A percentile compares a stretch with the other conserved stretches of the same genome.
Evolutionary conservation across 768 basidiomycete species (phyloP).

Genomic region (Rhizopogon roseolus): DNA sequence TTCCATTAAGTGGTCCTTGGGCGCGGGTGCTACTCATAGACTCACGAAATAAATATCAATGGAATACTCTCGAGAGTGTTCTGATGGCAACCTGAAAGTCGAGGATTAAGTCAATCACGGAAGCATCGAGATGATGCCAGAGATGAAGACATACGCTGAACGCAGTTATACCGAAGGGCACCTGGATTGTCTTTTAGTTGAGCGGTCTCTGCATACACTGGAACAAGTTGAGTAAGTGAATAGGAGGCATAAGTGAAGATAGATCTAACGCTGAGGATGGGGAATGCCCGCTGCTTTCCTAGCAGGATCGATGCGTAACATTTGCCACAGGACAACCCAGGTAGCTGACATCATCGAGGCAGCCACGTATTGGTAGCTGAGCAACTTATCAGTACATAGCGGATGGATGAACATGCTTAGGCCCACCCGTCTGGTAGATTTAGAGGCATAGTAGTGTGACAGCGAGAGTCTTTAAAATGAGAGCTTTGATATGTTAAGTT

Average conservation of each 20-base stretch:
- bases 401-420: not conserved
- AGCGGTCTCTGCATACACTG: not conserved
- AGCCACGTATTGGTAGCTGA: not conserved
- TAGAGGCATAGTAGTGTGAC: not conserved
- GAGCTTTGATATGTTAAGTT: not conserved
- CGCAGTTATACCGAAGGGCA: not conserved
- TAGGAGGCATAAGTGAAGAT: not conserved
- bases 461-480: not conserved
- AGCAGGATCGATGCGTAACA: not conserved
- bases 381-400: not conserved
- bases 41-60: not conserved
- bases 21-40: not conserved
- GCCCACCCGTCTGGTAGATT: not conserved
- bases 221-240: not conserved
- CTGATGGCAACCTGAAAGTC: not conserved
- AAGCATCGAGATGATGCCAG: not conserved
- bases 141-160: not conserved
- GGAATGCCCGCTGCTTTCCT: not conserved
- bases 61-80: not conserved
- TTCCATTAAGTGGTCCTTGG: not conserved
- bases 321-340: not conserved
- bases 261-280: not conserved
- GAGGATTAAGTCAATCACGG: not conserved
- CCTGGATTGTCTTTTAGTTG: not conserved
- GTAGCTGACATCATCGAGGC: not conserved